These are phyloP conservation scores for Dictyostelium purpureum DNA, from an alignment of 78 protist species.

Conservation along the genomic window DNA sequence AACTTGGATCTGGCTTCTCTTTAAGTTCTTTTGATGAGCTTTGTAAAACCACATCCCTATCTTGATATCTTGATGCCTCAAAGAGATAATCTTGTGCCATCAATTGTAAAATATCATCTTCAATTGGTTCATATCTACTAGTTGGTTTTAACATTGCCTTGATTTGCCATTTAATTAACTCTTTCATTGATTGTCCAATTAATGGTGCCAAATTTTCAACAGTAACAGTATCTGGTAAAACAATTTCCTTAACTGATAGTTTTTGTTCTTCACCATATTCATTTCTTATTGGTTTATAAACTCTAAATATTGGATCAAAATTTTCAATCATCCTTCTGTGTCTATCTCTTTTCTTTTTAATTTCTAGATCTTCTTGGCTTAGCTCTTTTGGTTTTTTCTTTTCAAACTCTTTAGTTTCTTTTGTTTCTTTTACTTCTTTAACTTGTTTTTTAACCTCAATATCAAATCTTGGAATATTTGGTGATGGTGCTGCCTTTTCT, in stretches of 20 bases:
- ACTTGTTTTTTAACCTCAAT: neutral
- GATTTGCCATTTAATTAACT: slow-evolving; percentile 45
- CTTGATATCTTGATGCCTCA: neutral
- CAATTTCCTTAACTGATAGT: neutral
- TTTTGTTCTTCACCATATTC: neutral
- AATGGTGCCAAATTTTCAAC: slow-evolving; percentile 20
- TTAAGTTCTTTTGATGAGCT: neutral
- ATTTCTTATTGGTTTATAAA: neutral
- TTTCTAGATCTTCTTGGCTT: neutral
- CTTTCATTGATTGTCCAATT: neutral
- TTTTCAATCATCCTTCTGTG: neutral
- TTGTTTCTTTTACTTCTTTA: neutral
- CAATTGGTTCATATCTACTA: neutral
- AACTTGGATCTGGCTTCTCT: neutral
- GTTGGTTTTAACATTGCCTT: slow-evolving; percentile 16
- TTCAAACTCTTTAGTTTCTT: neutral
- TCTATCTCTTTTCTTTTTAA: neutral
- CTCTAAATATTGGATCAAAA: neutral
- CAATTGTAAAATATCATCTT: slow-evolving; percentile 2
- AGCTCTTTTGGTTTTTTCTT: neutral
- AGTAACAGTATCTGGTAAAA: neutral
- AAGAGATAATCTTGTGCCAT: slow-evolving; percentile 17
- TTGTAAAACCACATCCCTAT: neutral
- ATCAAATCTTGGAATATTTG: neutral
- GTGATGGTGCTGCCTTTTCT: no score